Percentiles rank a stretch among this genome's conserved stretches.
phyloP scores from a whole-genome alignment of 768 basidiomycete species.

The Lentinula boryana region DNA sequence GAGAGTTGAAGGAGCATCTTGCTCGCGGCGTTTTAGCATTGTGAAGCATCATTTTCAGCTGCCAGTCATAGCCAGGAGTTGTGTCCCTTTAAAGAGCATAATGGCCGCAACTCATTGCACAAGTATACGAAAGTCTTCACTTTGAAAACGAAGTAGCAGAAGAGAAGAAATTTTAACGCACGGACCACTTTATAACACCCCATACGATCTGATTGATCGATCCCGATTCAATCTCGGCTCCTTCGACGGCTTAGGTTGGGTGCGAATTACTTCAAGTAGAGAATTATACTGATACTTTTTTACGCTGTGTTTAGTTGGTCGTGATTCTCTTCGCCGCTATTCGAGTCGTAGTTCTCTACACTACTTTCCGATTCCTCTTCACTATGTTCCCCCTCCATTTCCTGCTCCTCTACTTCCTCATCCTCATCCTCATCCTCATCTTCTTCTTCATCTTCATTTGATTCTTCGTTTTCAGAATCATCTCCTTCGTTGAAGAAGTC shows the following conservation, averaged over 20 bases:
- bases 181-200: background rate
- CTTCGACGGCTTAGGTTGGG: background rate
- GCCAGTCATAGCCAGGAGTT: no score
- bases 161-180: background rate
- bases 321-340: no score
- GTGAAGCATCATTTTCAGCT: background rate
- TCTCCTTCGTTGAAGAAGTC: slow-evolving; percentile 63
- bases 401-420: slow-evolving; percentile 15
- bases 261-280: no score
- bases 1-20: background rate
- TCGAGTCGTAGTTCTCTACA: background rate
- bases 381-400: slow-evolving; percentile 16
- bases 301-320: no score
- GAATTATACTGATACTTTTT: no score
- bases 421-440: slow-evolving; percentile 25
- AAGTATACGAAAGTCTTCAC: background rate
- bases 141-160: background rate
- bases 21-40: background rate
- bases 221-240: background rate
- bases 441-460: slow-evolving; percentile 19
- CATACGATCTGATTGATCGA: background rate
- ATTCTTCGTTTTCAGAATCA: slow-evolving; percentile 13
- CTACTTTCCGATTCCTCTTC: slow-evolving; percentile 16
- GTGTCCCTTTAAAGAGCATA: no score
- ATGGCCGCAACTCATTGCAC: background rate